Percentiles rank a stretch among this genome's conserved stretches.
Evolutionary conservation across 257 asterid species (phyloP).

Genomic region (Solanum raphanifolium): DNA sequence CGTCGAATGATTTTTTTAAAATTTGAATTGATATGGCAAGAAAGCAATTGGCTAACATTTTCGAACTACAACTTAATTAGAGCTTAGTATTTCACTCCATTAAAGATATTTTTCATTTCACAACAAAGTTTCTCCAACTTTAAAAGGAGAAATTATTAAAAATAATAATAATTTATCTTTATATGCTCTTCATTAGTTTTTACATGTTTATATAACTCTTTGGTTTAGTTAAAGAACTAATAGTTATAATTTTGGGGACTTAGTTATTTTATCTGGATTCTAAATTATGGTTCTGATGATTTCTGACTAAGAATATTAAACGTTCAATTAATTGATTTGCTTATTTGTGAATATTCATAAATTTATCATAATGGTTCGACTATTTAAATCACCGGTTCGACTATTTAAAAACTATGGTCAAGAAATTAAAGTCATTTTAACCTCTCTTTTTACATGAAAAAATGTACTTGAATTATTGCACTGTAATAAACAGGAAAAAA

Average conservation of each 20-base stretch:
- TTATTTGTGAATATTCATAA: not conserved
- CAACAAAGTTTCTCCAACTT: not conserved
- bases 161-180: not conserved
- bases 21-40: no score
- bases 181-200: not conserved
- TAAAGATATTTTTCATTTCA: not conserved
- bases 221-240: not conserved
- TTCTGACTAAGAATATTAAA: not conserved
- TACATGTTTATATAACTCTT: not conserved
- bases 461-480: not conserved
- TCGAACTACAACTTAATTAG: not conserved
- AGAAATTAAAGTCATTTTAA: not conserved
- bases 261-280: not conserved
- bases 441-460: not conserved
- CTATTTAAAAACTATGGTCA: not conserved
- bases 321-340: not conserved
- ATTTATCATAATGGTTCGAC: not conserved
- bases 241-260: not conserved
- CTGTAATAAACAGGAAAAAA: not conserved
- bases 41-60: no score
- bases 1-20: no score
- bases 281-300: not conserved
- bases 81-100: not conserved
- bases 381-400: not conserved
- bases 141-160: not conserved